Base-by-base conservation (phyloP, 2,329 filamentous ascomycete species). In the Sarocladiaceae sp. region DNA sequence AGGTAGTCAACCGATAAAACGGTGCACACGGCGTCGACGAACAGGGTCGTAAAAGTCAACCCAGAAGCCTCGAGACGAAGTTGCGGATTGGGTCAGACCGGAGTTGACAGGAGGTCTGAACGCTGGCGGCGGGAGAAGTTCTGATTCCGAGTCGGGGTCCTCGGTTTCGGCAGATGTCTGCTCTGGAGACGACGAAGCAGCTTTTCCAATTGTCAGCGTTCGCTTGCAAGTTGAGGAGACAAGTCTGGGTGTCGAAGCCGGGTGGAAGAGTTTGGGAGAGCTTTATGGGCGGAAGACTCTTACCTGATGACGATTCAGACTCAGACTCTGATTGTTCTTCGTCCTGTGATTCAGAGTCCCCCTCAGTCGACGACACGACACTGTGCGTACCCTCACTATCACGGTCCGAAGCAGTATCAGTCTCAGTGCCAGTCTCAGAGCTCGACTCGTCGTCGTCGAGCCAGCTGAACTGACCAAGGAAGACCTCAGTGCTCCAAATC, bases 401-500 rank as follows among this genome's bases (percentile, higher is more conserved):
- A 20, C 48, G 26, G 48, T 36, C 31, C n/a, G 22, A 22, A 15
- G 15, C n/a, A 26, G 25, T 35, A 23, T 22, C 36, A 49, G 44
- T 18, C 44, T 48, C 26, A 18, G 44, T 48, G 25, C 33, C 44
- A 48, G 26, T 17, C n/a, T 33, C 10, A 20, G 44, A 48, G 23
- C 22, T 20, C 10, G 5, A 3, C n/a, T 48, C 26, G 8, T n/a
- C n/a, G 28, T 48, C 18, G 44, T 53, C 58, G 47, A 18, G 46
- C 55, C 31, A 48, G 50, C 47, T 59, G 13, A 66, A 39, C 5
- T 62, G 64, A 7, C 64, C 66, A 22, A 71, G 53, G 25, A 78
- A 72, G 18, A 76, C 52, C 60, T 78, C 69, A 0, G 66, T 72
- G 42, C 74, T 76, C 74, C 75, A 79, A 35, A 79, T 53, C 3